Evolutionary conservation across 73 alveolate genomes (phyloP).

Genomic region (Paramecium primaurelia): DNA sequence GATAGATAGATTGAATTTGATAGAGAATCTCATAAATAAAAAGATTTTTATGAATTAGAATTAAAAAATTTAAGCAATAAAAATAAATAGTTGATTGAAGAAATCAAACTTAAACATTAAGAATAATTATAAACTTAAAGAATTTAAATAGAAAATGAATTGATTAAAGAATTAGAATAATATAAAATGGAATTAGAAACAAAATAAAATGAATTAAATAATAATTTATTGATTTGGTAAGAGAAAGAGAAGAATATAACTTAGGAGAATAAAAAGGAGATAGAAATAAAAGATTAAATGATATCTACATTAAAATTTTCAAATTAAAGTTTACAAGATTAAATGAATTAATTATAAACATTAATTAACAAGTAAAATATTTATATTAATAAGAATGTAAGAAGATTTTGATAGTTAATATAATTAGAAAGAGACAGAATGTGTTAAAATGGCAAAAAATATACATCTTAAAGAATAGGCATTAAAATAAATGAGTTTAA

Average conservation of each 20-base stretch:
- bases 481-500: not conserved
- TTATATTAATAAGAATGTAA: not conserved
- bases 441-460: not conserved
- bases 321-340: not conserved
- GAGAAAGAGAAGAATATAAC: not conserved
- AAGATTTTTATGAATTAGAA: not conserved
- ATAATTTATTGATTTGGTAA: not conserved
- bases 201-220: slow-evolving; percentile 4
- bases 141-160: not conserved
- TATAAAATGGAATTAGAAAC: not conserved
- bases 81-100: slow-evolving; percentile 4
- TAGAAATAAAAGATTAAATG: slow-evolving; percentile 9
- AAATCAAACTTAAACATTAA: not conserved
- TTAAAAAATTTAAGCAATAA: not conserved
- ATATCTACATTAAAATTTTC: not conserved
- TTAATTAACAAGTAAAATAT: not conserved
- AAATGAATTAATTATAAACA: slow-evolving; percentile 5
- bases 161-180: not conserved
- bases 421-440: not conserved
- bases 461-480: not conserved
- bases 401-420: not conserved
- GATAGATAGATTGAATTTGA: slow-evolving; percentile 18
- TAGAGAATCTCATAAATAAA: not conserved
- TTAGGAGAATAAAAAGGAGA: not conserved
- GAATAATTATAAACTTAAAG: not conserved